phyloP scores from a whole-genome alignment of 176 grass and related monocot species.

The Olyra latifolia region DNA sequence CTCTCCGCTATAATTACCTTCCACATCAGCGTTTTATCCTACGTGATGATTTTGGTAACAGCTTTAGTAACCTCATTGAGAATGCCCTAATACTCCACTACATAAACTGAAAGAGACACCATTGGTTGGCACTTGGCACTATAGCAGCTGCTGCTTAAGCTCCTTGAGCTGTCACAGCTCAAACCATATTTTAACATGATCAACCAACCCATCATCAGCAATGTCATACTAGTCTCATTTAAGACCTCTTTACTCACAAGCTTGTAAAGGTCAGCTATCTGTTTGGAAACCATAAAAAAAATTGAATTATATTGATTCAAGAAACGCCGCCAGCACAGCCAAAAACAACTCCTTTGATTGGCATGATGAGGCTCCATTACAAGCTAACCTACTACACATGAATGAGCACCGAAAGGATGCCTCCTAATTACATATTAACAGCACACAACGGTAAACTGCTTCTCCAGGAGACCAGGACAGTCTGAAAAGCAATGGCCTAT shows the following conservation, averaged over 20 bases:
- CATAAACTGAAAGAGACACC: background rate
- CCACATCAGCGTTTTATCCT: too few relatives aligned
- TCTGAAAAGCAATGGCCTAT: background rate
- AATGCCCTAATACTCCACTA: too few relatives aligned
- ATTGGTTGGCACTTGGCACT: too few relatives aligned
- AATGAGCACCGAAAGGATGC: constrained; percentile 25
- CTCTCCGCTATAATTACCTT: too few relatives aligned
- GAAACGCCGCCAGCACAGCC: background rate
- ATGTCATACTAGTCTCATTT: background rate
- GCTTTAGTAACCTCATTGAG: too few relatives aligned
- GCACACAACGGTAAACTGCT: background rate
- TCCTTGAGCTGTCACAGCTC: background rate
- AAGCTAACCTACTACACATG: background rate
- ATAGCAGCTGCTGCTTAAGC: background rate
- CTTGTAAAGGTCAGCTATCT: background rate
- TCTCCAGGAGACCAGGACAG: background rate
- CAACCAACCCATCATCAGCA: background rate
- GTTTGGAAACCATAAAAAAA: background rate
- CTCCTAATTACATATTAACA: background rate
- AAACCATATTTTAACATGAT: background rate
- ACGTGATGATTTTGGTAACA: too few relatives aligned
- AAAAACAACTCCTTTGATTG: background rate
- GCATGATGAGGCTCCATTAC: background rate
- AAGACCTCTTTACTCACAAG: background rate
- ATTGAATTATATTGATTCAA: background rate